Conservation (phyloP, 352 stramenopile genomes). For the Phytopythium delawarense region DNA sequence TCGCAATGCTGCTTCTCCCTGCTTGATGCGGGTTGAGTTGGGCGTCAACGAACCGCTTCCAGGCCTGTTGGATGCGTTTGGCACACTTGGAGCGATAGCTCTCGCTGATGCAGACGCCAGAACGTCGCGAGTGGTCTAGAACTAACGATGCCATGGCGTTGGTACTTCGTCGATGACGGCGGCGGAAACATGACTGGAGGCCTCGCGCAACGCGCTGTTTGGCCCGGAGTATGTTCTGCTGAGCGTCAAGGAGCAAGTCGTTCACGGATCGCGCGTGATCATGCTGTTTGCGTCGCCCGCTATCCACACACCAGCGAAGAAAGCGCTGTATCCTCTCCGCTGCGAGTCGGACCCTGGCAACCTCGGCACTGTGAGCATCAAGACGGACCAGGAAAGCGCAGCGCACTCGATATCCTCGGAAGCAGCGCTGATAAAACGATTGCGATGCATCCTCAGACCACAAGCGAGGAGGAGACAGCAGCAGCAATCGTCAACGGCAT, state of each 20-base stretch:
- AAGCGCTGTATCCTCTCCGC: slow-evolving; percentile 28
- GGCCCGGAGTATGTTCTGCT: slow-evolving; percentile 22
- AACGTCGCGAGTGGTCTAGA: slow-evolving; percentile 3
- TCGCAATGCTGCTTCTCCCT: neutral
- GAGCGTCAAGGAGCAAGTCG: slow-evolving; percentile 36
- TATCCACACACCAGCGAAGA: slow-evolving; percentile 6
- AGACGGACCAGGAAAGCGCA: slow-evolving; percentile 16
- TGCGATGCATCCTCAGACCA: neutral
- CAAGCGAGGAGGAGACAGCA: neutral
- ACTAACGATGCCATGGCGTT: slow-evolving; percentile 10
- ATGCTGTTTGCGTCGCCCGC: slow-evolving; percentile 7
- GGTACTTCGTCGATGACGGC: slow-evolving; percentile 13
- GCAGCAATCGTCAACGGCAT: neutral
- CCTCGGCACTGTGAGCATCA: slow-evolving; percentile 13
- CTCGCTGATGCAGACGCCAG: neutral
- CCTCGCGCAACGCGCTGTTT: slow-evolving; percentile 36
- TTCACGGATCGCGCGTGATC: slow-evolving; percentile 5
- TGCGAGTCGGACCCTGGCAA: slow-evolving; percentile 11
- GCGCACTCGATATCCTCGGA: slow-evolving; percentile 37
- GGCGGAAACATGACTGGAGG: slow-evolving; percentile 38
- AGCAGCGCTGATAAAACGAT: slow-evolving; percentile 26
- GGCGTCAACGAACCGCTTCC: slow-evolving; percentile 19
- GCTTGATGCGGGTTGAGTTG: neutral
- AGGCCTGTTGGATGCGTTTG: slow-evolving; percentile 35
- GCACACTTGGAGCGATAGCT: slow-evolving; percentile 7